A percentile compares a stretch with the other conserved stretches of the same genome.
These are phyloP conservation scores for Biscogniauxia marginata DNA, from an alignment of 2,329 filamentous ascomycete genomes.

Conservation along the genomic window DNA sequence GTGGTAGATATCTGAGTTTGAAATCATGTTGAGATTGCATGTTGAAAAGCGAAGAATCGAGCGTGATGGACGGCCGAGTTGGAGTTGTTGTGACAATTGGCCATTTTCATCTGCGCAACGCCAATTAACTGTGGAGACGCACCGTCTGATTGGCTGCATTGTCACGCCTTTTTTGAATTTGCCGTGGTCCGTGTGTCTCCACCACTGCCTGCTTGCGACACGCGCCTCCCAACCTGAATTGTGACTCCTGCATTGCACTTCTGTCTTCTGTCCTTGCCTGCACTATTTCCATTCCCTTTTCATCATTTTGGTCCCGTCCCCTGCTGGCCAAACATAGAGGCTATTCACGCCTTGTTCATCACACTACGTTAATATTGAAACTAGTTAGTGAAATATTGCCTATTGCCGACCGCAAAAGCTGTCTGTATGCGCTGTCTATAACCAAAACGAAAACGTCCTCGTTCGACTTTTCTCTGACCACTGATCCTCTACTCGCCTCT, in stretches of 20 bases:
- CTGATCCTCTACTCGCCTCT: not conserved
- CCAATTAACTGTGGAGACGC: conserved; percentile 13
- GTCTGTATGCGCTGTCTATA: not conserved
- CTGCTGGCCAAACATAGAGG: not conserved
- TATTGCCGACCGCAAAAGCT: not conserved
- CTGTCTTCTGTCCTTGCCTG: not conserved
- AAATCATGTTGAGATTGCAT: conserved; percentile 18
- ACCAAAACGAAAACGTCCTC: not conserved
- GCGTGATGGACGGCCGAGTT: conserved; percentile 21
- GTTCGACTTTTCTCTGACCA: not conserved
- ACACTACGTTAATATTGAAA: too few species aligned
- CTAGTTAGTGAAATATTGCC: too few species aligned
- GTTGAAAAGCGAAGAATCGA: conserved; percentile 28
- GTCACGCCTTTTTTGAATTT: conserved; percentile 17
- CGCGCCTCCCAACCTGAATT: conserved; percentile 12
- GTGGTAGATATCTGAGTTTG: conserved; percentile 6
- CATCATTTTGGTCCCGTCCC: not conserved
- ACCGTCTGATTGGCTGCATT: conserved; percentile 26
- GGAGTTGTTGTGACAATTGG: conserved; percentile 31
- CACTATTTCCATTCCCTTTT: not conserved
- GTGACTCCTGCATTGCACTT: conserved; percentile 6
- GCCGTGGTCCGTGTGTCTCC: conserved; percentile 25
- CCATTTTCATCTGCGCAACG: conserved; percentile 19
- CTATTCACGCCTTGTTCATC: not conserved
- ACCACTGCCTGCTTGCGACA: conserved; percentile 18